Evolutionary conservation across 352 stramenopile species (phyloP).

Genomic region (Pythium brassicae): DNA sequence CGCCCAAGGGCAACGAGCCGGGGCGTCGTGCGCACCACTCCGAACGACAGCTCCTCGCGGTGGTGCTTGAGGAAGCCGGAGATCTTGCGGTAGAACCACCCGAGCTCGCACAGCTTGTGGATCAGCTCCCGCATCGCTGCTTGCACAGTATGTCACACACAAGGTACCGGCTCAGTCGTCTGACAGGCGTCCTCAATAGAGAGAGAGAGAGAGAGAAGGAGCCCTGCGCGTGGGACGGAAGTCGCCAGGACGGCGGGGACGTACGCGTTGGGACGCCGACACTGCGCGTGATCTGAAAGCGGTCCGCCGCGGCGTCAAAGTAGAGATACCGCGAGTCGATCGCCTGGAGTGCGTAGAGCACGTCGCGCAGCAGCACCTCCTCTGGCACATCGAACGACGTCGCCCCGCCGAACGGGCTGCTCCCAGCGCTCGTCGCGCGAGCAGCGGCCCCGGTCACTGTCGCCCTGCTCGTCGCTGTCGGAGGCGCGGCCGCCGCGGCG

Average conservation of each 20-base stretch:
- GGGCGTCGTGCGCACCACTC: slow-evolving; percentile 75
- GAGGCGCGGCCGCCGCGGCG: slow-evolving; percentile 17
- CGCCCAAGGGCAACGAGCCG: too few species aligned
- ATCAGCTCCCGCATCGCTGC: slow-evolving; percentile 81
- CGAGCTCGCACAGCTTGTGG: slow-evolving; percentile 81
- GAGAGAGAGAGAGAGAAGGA: too few species aligned
- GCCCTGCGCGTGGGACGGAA: too few species aligned
- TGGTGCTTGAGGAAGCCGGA: slow-evolving; percentile 74
- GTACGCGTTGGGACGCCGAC: slow-evolving; percentile 76
- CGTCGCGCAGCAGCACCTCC: slow-evolving; percentile 86
- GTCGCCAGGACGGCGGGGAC: too few species aligned
- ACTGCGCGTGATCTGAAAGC: slow-evolving; percentile 76
- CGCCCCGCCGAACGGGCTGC: slow-evolving; percentile 9
- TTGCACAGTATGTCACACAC: not conserved
- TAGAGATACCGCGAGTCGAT: slow-evolving; percentile 91
- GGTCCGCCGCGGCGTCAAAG: slow-evolving; percentile 70
- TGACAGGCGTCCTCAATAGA: too few species aligned
- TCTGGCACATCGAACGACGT: slow-evolving; percentile 77
- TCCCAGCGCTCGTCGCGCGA: not conserved
- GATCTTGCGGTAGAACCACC: slow-evolving; percentile 89
- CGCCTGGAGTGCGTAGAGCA: slow-evolving; percentile 90
- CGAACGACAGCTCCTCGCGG: slow-evolving; percentile 66
- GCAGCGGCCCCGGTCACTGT: slow-evolving; percentile 5
- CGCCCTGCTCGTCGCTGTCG: slow-evolving; percentile 20
- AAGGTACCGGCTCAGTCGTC: not conserved